Percentiles rank a stretch among this genome's conserved stretches.
These are phyloP conservation scores for Herpetomonas samuelpessoai DNA, from an alignment of 208 protist genomes.

Conservation along the genomic window DNA sequence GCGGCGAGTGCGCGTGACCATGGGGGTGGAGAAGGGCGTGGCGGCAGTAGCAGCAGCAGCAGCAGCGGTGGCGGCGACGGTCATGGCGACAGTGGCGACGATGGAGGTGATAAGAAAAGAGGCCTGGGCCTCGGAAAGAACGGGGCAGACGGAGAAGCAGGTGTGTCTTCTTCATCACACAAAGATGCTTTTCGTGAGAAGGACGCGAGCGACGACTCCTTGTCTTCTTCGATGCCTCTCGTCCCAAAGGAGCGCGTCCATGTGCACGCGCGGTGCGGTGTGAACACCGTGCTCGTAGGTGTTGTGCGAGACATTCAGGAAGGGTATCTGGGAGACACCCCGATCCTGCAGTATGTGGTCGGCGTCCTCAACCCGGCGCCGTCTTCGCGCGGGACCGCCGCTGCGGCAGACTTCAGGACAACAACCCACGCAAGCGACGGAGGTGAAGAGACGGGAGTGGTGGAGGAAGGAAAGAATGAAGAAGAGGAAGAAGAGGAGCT, in stretches of 20 bases:
- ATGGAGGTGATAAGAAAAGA: too few relatives aligned
- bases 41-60: too few relatives aligned
- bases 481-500: slow-evolving; percentile 45
- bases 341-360: slow-evolving; percentile 70
- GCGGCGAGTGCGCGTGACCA: too few relatives aligned
- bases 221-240: neutral
- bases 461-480: neutral
- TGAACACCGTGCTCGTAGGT: slow-evolving; percentile 64
- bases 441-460: neutral
- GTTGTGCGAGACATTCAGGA: slow-evolving; percentile 66
- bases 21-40: too few relatives aligned
- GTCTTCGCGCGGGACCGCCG: too few relatives aligned
- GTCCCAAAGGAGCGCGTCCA: slow-evolving; percentile 15
- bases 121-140: too few relatives aligned
- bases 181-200: too few relatives aligned
- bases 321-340: slow-evolving; percentile 43
- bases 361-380: slow-evolving; percentile 19
- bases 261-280: slow-evolving; percentile 54
- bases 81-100: too few relatives aligned
- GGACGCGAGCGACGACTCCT: slow-evolving; percentile 7
- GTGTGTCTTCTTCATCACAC: too few relatives aligned
- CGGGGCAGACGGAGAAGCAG: too few relatives aligned
- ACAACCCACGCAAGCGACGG: neutral
- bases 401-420: neutral
- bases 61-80: too few relatives aligned